A percentile compares a stretch with the other conserved stretches of the same genome.
Conservation (phyloP, 2,329 filamentous ascomycete species). For the Cercospora sp. region DNA sequence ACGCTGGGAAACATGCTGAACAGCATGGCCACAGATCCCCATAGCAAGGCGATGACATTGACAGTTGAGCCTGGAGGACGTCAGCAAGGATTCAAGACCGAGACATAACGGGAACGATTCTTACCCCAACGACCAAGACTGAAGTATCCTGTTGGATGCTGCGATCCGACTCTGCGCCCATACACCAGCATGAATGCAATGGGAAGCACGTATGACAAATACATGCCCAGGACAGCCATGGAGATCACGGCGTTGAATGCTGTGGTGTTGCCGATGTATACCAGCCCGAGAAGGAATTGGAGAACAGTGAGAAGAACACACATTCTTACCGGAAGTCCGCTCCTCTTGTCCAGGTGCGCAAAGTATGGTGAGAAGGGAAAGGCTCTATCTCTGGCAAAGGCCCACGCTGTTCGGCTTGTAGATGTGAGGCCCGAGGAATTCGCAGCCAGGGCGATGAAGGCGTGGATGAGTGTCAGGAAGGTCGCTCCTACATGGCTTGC, state of each 20-base stretch:
- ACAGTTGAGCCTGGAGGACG: slow-evolving; percentile 23
- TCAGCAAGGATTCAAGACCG: slow-evolving; percentile 11
- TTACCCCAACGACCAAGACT: slow-evolving; percentile 41
- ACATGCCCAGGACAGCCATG: slow-evolving; percentile 22
- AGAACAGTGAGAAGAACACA: slow-evolving; percentile 18
- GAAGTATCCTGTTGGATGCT: slow-evolving; percentile 29
- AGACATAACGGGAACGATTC: not conserved
- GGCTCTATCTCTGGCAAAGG: slow-evolving; percentile 42
- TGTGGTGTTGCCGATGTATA: slow-evolving; percentile 25
- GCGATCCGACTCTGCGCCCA: not conserved
- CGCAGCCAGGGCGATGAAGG: slow-evolving; percentile 35
- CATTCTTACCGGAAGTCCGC: slow-evolving; percentile 15
- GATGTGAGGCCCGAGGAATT: slow-evolving; percentile 41
- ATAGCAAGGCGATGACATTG: slow-evolving; percentile 48
- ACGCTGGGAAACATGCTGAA: slow-evolving; percentile 51
- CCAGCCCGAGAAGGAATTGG: slow-evolving; percentile 20
- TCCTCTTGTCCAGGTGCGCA: slow-evolving; percentile 6
- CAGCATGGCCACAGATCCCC: slow-evolving; percentile 48
- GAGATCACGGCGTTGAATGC: slow-evolving; percentile 22
- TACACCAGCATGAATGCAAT: slow-evolving; percentile 33
- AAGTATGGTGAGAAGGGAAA: slow-evolving; percentile 39
- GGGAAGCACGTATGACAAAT: slow-evolving; percentile 20
- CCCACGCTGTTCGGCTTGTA: slow-evolving; percentile 39
- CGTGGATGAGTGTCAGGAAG: slow-evolving; percentile 38
- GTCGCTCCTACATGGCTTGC: slow-evolving; percentile 29